Base-by-base conservation (phyloP, 176 grass and related monocot species). In the Avena sativa region DNA sequence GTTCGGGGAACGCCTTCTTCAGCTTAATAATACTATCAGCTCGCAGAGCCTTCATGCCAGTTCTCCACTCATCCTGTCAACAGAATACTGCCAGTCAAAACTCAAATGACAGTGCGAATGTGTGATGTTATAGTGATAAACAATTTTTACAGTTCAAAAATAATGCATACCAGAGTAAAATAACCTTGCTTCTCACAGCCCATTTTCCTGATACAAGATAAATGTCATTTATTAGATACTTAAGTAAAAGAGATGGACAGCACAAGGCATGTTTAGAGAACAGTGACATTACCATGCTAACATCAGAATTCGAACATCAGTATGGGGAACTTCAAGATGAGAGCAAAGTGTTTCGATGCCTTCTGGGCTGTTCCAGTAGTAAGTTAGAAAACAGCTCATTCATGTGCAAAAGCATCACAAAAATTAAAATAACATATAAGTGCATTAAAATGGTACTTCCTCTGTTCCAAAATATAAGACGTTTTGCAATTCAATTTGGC, bases 221-320 rank as follows among this genome's bases (percentile, higher is more conserved):
- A 23, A 88, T 76, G 15, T 2, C 9, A 60, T 36, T 21, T 36
- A 65, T 88, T 70, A 90, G 38, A 85, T 78, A 88, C 81, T 46
- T 47, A 14, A 86, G 65, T 57, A 20, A 81, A 74, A 81, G 9
- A 20, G 71, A 86, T 25, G 30, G 64, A 17, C 20, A 70, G 12
- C 12, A 83, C 66, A 61, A 34, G 20, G 34, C 4, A 64, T 48
- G 55, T 66, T 58, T 53, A 84, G 44, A 90, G 25, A 74, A 87
- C 4, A 49, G 55, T 72, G 10, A 9, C 83, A 88, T 40, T 96
- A 97, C 97, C 97, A 99, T 73, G 97, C 97, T 74, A 99, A 90
- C 94, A 99, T 99, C 72, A 99, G 89, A 92, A 99, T 97, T 87
- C 94, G 94, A 80, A 97, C 92, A 90, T 99, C 97, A 4, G 97